phyloP scores from a whole-genome alignment of 2,329 filamentous ascomycete genomes.

The Emergomyces africanus region DNA sequence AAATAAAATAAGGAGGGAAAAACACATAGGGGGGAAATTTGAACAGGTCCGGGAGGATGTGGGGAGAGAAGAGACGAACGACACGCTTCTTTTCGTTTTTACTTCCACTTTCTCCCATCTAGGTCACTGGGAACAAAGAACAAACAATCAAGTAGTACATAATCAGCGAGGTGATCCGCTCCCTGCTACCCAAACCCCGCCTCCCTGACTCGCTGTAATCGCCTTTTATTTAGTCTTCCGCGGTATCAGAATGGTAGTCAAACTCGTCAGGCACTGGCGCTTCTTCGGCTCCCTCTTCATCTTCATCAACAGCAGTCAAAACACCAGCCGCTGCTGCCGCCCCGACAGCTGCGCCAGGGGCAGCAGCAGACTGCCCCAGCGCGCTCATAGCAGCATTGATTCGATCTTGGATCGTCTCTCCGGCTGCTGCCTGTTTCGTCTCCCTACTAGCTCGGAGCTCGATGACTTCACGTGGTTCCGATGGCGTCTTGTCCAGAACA shows the following conservation, averaged over 20 bases:
- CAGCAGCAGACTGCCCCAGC: constrained; percentile 12
- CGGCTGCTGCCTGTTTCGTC: constrained; percentile 26
- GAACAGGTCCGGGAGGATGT: background rate
- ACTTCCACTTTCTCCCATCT: background rate
- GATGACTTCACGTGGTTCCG: constrained; percentile 65
- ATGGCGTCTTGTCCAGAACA: constrained; percentile 70
- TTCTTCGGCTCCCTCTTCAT: constrained; percentile 36
- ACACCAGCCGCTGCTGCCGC: constrained; percentile 66
- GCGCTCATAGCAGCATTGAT: constrained; percentile 28
- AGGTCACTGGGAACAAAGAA: background rate
- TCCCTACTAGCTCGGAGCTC: constrained; percentile 86
- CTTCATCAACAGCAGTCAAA: constrained; percentile 74
- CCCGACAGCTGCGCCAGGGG: constrained; percentile 29
- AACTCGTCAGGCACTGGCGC: constrained; percentile 36
- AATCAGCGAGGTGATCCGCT: background rate
- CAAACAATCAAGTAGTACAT: background rate
- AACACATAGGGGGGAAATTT: background rate
- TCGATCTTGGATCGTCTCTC: constrained; percentile 31
- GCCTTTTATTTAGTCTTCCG: constrained; percentile 15
- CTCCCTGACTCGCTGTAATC: background rate
- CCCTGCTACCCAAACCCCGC: background rate
- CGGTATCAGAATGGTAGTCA: constrained; percentile 33
- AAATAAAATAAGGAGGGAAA: background rate
- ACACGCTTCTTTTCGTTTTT: background rate
- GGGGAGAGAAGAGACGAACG: background rate